Evolutionary conservation across 768 basidiomycete species (phyloP).

Genomic region (Chalciporus chontae): DNA sequence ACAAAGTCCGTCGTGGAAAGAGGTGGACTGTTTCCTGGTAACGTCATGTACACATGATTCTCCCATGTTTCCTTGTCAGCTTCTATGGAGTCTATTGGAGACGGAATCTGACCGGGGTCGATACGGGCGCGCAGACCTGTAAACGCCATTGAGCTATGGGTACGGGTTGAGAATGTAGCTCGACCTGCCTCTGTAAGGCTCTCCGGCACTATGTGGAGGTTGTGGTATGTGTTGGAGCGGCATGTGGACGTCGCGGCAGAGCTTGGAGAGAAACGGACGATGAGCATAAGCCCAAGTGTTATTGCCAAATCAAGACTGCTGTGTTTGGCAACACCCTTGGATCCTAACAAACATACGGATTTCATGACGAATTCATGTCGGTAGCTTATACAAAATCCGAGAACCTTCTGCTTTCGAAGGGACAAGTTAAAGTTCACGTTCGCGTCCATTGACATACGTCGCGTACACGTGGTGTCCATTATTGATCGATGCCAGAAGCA

Average conservation of each 20-base stretch:
- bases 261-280: background rate
- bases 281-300: background rate
- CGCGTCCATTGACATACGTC: background rate
- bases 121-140: slow-evolving; percentile 78
- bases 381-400: background rate
- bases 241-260: slow-evolving; percentile 10
- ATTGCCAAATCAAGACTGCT: slow-evolving; percentile 12
- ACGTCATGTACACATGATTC: slow-evolving; percentile 61
- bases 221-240: slow-evolving; percentile 43
- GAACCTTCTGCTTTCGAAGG: background rate
- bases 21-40: slow-evolving; percentile 64
- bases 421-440: background rate
- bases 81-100: slow-evolving; percentile 76
- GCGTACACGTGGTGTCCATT: background rate
- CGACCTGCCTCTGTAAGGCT: slow-evolving; percentile 40
- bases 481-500: background rate
- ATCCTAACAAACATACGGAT: slow-evolving; percentile 7
- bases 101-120: slow-evolving; percentile 89
- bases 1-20: slow-evolving; percentile 83
- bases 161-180: background rate
- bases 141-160: slow-evolving; percentile 5
- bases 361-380: background rate
- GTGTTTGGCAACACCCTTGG: slow-evolving; percentile 13
- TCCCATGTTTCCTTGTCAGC: slow-evolving; percentile 79
- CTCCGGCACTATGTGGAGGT: slow-evolving; percentile 59